A percentile compares a stretch with the other conserved stretches of the same genome.
phyloP scores from a whole-genome alignment of 2,329 filamentous ascomycete species.

The Colletotrichum filicis region DNA sequence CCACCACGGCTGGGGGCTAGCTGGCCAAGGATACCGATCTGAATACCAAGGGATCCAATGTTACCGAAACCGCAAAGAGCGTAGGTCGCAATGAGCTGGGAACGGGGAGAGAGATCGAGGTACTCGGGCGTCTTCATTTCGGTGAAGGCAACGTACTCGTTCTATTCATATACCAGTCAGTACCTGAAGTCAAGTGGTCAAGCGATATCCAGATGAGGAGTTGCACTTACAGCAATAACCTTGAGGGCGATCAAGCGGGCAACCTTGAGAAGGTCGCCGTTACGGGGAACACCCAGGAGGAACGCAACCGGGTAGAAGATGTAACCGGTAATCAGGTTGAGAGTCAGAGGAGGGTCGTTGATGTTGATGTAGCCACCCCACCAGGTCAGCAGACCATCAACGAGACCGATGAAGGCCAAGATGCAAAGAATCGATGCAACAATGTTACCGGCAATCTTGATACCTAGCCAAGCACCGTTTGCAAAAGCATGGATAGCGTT shows the following conservation, averaged over 20 bases:
- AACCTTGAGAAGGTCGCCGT: conserved; percentile 75
- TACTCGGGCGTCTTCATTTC: conserved; percentile 65
- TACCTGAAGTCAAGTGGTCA: conserved; percentile 39
- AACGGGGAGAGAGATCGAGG: conserved; percentile 72
- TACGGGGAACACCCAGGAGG: conserved; percentile 80
- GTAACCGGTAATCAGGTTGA: conserved; percentile 82
- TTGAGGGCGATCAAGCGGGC: conserved; percentile 85
- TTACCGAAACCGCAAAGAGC: conserved; percentile 88
- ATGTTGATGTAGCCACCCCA: conserved; percentile 85
- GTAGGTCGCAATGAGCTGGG: conserved; percentile 85
- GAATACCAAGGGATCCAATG: conserved; percentile 87
- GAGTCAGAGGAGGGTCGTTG: conserved; percentile 73
- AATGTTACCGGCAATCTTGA: conserved; percentile 90
- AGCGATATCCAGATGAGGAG: not conserved
- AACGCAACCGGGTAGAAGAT: conserved; percentile 82
- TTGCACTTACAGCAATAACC: conserved; percentile 72
- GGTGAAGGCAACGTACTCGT: conserved; percentile 82
- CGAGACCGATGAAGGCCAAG: conserved; percentile 78
- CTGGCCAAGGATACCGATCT: conserved; percentile 88
- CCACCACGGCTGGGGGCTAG: conserved; percentile 79
- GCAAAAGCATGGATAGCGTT: conserved; percentile 89
- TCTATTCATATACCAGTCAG: conserved; percentile 50
- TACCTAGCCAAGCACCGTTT: conserved; percentile 85
- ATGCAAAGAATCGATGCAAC: conserved; percentile 84
- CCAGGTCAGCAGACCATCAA: conserved; percentile 84